Percentiles rank a stretch among this genome's conserved stretches.
phyloP scores from a whole-genome alignment of 768 basidiomycete genomes.

The Lactifluus hygrophoroides region DNA sequence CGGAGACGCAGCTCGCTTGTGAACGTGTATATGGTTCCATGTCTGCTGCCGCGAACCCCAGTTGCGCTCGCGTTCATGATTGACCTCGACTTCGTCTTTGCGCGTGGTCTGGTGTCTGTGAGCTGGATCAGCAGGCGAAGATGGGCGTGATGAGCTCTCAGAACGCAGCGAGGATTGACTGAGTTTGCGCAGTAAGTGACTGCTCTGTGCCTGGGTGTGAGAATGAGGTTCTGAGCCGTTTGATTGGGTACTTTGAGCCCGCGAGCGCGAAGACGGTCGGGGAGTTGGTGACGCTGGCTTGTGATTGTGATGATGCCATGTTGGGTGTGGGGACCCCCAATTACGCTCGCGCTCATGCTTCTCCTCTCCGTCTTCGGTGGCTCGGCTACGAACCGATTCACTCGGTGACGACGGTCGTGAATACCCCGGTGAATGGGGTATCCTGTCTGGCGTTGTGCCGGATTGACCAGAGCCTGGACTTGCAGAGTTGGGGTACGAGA shows the following conservation, averaged over 20 bases:
- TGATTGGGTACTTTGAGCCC: not conserved
- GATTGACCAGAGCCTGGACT: conserved; percentile 19
- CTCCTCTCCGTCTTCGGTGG: conserved; percentile 3
- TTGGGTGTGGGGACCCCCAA: not conserved
- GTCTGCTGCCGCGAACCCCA: conserved; percentile 53
- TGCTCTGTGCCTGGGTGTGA: conserved; percentile 30
- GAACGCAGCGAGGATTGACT: conserved; percentile 15
- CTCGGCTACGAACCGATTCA: conserved; percentile 10
- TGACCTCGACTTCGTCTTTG: conserved; percentile 26
- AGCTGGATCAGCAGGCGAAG: not conserved
- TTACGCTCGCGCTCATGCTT: not conserved
- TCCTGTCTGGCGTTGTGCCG: not conserved
- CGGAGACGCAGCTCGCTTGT: conserved; percentile 17
- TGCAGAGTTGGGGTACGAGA: conserved; percentile 24
- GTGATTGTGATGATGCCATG: not conserved
- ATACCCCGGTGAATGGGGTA: conserved; percentile 6
- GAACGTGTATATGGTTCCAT: conserved; percentile 19
- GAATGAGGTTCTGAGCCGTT: conserved; percentile 17
- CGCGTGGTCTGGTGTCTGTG: conserved; percentile 25
- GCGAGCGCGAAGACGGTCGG: not conserved
- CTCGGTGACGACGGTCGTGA: conserved; percentile 14
- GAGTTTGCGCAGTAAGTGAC: conserved; percentile 17
- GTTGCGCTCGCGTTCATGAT: conserved; percentile 55
- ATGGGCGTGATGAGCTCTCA: conserved; percentile 13
- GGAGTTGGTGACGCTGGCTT: not conserved